Conservation (phyloP, 495 filamentous ascomycete genomes). For the Jackrogersella multiformis region DNA sequence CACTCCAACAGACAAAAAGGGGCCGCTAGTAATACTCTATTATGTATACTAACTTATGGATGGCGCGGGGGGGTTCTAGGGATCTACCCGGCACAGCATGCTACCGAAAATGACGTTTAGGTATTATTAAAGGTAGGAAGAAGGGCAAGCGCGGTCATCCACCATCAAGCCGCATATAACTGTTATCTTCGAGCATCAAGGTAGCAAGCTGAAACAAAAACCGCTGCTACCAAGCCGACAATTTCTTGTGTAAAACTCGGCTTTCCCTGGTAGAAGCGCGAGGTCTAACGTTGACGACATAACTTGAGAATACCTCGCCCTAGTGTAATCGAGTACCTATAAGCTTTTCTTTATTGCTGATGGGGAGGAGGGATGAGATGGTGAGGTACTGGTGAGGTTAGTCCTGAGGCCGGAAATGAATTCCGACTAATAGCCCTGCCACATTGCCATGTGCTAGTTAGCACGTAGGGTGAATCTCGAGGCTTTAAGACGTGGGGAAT, state of each 20-base stretch:
- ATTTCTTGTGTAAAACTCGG: background rate
- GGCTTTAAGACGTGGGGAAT: constrained; percentile 38
- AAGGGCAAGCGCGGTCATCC: background rate
- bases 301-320: constrained; percentile 8
- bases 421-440: constrained; percentile 34
- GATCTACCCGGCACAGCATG: constrained; percentile 23
- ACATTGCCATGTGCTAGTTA: constrained; percentile 36
- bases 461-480: constrained; percentile 23
- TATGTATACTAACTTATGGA: constrained; percentile 3
- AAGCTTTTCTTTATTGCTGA: constrained; percentile 27
- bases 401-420: constrained; percentile 38
- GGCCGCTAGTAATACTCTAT: background rate
- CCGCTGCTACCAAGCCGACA: background rate
- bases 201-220: background rate
- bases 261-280: background rate
- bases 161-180: constrained; percentile 3
- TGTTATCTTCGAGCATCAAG: background rate
- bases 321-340: background rate
- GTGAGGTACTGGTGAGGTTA: constrained; percentile 14
- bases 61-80: constrained; percentile 20
- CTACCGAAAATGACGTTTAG: constrained; percentile 12
- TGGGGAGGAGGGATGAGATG: no score
- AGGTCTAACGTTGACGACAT: background rate
- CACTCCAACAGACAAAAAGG: background rate
- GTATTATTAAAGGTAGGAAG: background rate